Evolutionary conservation across 352 stramenopile genomes (phyloP).

Genomic region (Peronospora tabacina): DNA sequence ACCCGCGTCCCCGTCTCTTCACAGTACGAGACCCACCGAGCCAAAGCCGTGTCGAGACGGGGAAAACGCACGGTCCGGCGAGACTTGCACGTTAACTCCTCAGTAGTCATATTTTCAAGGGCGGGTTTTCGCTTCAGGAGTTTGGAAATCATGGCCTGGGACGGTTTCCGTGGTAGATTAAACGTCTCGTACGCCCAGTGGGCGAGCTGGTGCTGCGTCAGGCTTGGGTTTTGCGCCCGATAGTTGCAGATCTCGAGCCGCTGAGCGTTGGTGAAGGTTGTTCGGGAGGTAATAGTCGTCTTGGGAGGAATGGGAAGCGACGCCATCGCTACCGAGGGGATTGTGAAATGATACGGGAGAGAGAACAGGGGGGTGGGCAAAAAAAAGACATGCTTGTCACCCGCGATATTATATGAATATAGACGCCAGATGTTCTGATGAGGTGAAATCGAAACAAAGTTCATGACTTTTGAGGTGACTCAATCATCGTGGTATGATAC

Average conservation of each 20-base stretch:
- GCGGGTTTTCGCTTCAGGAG: constrained; percentile 26
- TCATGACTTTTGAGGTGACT: too few relatives aligned
- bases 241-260: constrained; percentile 24
- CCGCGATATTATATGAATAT: too few relatives aligned
- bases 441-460: too few relatives aligned
- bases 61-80: constrained; percentile 22
- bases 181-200: constrained; percentile 21
- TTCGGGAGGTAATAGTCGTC: constrained; percentile 7
- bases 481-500: too few relatives aligned
- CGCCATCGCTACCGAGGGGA: constrained; percentile 15
- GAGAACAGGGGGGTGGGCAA: background rate
- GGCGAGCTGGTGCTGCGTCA: constrained; percentile 22
- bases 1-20: constrained; percentile 20
- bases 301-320: background rate
- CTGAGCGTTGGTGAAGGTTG: constrained; percentile 28
- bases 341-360: background rate
- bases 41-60: constrained; percentile 19
- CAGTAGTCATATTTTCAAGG: constrained; percentile 20
- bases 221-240: constrained; percentile 15
- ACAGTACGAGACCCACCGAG: constrained; percentile 26
- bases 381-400: background rate
- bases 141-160: constrained; percentile 32
- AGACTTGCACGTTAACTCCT: constrained; percentile 23
- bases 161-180: constrained; percentile 20
- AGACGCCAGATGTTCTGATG: too few relatives aligned